Evolutionary conservation across 306 rosid species (phyloP).

Genomic region (Nissolia schottii): DNA sequence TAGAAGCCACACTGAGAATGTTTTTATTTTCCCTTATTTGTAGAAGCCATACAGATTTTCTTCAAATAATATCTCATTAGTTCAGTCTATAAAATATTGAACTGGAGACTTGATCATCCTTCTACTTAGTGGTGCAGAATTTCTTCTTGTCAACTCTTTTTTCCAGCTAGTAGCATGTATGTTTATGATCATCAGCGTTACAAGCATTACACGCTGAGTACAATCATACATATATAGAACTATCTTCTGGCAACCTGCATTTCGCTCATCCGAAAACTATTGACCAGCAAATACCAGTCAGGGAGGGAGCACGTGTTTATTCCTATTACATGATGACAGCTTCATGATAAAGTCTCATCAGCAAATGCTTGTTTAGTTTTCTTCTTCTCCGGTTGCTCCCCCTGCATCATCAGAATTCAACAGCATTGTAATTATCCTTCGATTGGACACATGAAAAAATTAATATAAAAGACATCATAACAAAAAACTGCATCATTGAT

Average conservation of each 20-base stretch:
- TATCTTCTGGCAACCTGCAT: background rate
- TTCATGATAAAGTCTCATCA: constrained; percentile 31
- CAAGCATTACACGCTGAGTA: background rate
- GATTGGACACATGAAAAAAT: background rate
- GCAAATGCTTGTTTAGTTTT: constrained; percentile 56
- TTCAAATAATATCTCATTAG: background rate
- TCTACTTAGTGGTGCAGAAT: background rate
- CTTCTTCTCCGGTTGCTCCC: constrained; percentile 56
- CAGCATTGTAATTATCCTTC: background rate
- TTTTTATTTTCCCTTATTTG: background rate
- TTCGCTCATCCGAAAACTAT: constrained; percentile 9
- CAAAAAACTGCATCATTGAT: background rate
- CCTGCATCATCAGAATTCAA: constrained; percentile 52
- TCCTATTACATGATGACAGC: constrained; percentile 12
- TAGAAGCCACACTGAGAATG: background rate
- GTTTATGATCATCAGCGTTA: background rate
- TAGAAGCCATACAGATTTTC: background rate
- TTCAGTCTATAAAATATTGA: background rate
- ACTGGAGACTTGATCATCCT: background rate
- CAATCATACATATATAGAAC: background rate
- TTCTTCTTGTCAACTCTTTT: background rate
- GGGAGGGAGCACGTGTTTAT: background rate
- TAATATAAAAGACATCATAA: background rate
- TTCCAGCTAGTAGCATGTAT: background rate
- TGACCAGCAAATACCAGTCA: constrained; percentile 5